These are phyloP conservation scores for Boletus coccyginus DNA, from an alignment of 768 basidiomycete species.

Conservation along the genomic window DNA sequence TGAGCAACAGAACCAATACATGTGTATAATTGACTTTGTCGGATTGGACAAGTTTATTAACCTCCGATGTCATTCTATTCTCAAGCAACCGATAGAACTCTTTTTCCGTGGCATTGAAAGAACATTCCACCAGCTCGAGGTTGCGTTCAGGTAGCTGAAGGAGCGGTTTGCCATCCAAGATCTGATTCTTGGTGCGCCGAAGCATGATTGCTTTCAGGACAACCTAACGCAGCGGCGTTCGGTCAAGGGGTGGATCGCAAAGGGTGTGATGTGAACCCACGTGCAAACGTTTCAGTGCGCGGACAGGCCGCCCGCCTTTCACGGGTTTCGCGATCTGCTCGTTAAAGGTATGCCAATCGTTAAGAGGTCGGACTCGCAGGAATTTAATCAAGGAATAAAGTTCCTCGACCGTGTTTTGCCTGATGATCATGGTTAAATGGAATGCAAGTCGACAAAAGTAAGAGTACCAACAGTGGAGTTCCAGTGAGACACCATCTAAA, in stretches of 20 bases:
- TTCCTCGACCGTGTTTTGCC: conserved; percentile 90
- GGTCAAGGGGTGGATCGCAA: neutral
- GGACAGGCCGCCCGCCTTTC: conserved; percentile 56
- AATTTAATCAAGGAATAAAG: conserved; percentile 89
- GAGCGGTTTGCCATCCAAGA: conserved; percentile 75
- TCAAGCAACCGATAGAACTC: conserved; percentile 77
- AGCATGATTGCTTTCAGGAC: conserved; percentile 88
- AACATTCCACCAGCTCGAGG: conserved; percentile 70
- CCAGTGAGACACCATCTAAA: conserved; percentile 90
- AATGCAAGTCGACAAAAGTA: neutral
- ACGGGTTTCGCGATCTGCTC: conserved; percentile 76
- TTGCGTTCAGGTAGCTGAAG: conserved; percentile 75
- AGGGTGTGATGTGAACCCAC: conserved; percentile 33
- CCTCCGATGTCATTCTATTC: conserved; percentile 57
- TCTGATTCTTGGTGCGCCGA: conserved; percentile 73
- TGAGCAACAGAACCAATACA: conserved; percentile 67
- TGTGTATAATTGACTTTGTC: conserved; percentile 62
- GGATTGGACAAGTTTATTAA: conserved; percentile 63
- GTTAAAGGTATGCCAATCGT: conserved; percentile 79
- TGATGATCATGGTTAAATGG: conserved; percentile 19
- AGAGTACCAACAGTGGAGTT: conserved; percentile 58
- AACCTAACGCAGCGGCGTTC: conserved; percentile 41
- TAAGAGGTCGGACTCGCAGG: conserved; percentile 76
- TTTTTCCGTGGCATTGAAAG: conserved; percentile 73
- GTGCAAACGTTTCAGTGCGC: conserved; percentile 84